Evolutionary conservation across 805 yeast genomes (phyloP), one percentile per base, ranked within the genome.

Genomic region (Metschnikowia aberdeeniae): DNA sequence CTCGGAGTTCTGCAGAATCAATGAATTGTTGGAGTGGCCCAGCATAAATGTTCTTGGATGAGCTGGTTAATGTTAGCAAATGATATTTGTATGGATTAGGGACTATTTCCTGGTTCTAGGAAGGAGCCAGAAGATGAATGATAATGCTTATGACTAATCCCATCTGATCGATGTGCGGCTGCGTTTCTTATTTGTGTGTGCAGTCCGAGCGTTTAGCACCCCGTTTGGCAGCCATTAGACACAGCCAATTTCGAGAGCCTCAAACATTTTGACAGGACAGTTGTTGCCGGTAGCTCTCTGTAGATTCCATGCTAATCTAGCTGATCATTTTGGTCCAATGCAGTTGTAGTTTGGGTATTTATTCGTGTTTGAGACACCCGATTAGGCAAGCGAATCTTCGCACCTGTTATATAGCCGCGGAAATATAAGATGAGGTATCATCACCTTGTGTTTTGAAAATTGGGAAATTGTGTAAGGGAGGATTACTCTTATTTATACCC

Each of bases 1-100:
- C 14, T 45, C 49, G 13, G 51, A 40, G 31, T 40, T 42, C 14
- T 30, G 19, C 46, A 43, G 47, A 27, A 40, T 44, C 30, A 33
- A 30, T 13, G 47, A 40, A 27, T 34, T 14, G 36, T 28, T 40
- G 8, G 50, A 45, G 22, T 31, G 41, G 20, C 17, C n/a, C 47
- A 43, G 47, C 50, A 49, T 40, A 9, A 8, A 4, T 29, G 13
- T 12, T 29, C 31, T 29, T 29, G 12, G 31, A 29, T 22, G 8
- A 22, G 26, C 26, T 22, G 26, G 26, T 22, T 1, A 22, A 7
- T 5, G 8, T 22, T 6, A 22, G 26, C 8, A 6, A 7, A 7
- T 22, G 26, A 22, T 1, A 22, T 22, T 7, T 2, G 2, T 22
- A 3, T 22, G 8, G 8, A 22, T 22, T 5, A 22, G 8, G 8